Percentiles rank a stretch among this genome's conserved stretches.
phyloP scores from a whole-genome alignment of 768 basidiomycete genomes.

The Hypsizygus marmoreus region DNA sequence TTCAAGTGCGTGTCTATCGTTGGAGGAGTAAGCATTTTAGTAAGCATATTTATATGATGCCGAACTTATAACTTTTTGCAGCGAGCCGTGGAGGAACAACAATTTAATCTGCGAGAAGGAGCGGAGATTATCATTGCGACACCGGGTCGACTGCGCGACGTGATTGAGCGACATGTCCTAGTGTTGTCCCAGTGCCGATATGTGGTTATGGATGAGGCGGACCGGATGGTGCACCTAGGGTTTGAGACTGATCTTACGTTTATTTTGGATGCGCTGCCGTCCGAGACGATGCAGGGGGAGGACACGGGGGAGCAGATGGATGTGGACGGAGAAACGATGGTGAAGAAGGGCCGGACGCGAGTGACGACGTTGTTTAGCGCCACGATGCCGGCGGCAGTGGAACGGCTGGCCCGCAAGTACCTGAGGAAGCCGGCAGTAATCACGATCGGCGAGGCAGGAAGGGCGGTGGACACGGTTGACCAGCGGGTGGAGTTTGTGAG shows the following conservation, averaged over 20 bases:
- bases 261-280: conserved; percentile 90
- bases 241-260: conserved; percentile 95
- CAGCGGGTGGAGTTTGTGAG: conserved; percentile 92
- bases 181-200: conserved; percentile 97
- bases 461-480: conserved; percentile 97
- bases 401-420: conserved; percentile 93
- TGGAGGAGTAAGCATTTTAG: conserved; percentile 72
- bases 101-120: conserved; percentile 96
- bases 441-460: conserved; percentile 97
- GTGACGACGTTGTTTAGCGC: conserved; percentile 98
- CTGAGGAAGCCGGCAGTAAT: conserved; percentile 91
- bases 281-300: conserved; percentile 86
- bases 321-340: conserved; percentile 66
- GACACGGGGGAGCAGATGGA: conserved; percentile 77
- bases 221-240: conserved; percentile 97
- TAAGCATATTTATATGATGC: conserved; percentile 3
- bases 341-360: conserved; percentile 76
- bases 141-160: conserved; percentile 96
- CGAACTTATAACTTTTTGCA: conserved; percentile 29
- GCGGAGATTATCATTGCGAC: conserved; percentile 99
- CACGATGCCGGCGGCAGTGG: conserved; percentile 98
- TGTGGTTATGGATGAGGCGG: conserved; percentile 99
- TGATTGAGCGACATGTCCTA: conserved; percentile 93
- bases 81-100: conserved; percentile 96
- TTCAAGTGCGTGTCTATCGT: conserved; percentile 97